Evolutionary conservation across 2,329 filamentous ascomycete genomes (phyloP), one percentile per base, ranked within the genome.

Genomic region (Botrytis deweyae): DNA sequence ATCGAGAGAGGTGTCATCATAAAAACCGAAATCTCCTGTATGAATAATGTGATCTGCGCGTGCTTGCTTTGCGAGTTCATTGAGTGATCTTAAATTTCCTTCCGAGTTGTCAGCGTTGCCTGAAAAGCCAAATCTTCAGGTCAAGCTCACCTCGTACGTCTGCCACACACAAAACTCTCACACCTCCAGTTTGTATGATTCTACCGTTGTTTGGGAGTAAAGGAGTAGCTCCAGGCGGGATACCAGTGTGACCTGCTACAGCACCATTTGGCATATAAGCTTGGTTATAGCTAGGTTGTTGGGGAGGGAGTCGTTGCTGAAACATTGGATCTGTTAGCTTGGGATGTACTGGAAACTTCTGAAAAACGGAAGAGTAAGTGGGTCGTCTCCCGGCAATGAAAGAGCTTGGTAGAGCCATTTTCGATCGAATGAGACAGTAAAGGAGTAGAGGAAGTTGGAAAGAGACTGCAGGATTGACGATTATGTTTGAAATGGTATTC

Each of bases 11-110:
- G 92, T 93, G 80, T 97, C 93, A 83, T 99, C 96, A 86, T 99
- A 99, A 86, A 99, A 99, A 76, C 96, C 96, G 82, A 99, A 99
- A 83, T 99, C 96, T 83, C 96, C 96, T 33, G 96, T 99, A 84
- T 99, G 96, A 81, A 99, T 94, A 84, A 99, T 97, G 85, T 98
- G 94, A 85, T 98, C 94, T 80, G 96, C 96, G 82, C 93, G 93
- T 76, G 96, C 95, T 82, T 96, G 93, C 84, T 93, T 97, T 77
- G 96, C 96, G 76, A 99, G 91, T 76, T 98, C 95, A 85, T 99
- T 99, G 80, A 99, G 87, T 78, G 96, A 98, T 85, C 92, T 91
- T 79, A 99, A 87, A 83, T 98, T 98, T 84, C 96, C 96, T 99
- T 69, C 79, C 14, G 64, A 38, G 36, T 33, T 73, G 78, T 81